These are phyloP conservation scores for Gossypium herbaceum DNA, from an alignment of 345 rosid genomes.

Conservation along the genomic window DNA sequence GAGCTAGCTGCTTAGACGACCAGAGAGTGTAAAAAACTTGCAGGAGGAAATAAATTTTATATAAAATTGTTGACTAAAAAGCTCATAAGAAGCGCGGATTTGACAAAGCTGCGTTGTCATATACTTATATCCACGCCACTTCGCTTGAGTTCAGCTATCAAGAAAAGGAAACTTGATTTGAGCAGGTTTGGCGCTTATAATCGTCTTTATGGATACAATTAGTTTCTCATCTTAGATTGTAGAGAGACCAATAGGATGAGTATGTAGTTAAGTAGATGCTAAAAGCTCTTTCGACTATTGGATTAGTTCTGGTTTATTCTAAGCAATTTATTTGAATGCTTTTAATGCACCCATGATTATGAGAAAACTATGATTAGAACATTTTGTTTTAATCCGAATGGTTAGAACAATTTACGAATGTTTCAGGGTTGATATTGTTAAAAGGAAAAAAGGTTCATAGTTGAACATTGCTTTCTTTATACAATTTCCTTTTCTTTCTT, in stretches of 20 bases:
- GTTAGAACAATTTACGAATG: not conserved
- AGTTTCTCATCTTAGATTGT: not conserved
- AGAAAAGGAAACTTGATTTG: constrained; percentile 65
- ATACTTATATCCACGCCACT: constrained; percentile 80
- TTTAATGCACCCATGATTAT: not conserved
- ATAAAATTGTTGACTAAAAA: constrained; percentile 75
- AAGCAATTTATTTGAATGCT: not conserved
- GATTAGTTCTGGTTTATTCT: not conserved
- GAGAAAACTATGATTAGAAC: not conserved
- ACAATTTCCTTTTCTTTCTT: constrained; percentile 4
- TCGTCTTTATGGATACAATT: not conserved
- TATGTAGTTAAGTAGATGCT: not conserved
- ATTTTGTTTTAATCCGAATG: not conserved
- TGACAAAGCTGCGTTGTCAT: constrained; percentile 69
- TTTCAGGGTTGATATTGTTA: not conserved
- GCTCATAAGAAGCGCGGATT: constrained; percentile 51
- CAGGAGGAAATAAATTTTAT: constrained; percentile 64
- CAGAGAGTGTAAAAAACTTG: constrained; percentile 83
- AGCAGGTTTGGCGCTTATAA: constrained; percentile 55
- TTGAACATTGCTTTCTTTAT: constrained; percentile 6
- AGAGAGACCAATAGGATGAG: constrained; percentile 10
- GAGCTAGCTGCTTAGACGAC: constrained; percentile 86
- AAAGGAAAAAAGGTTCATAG: not conserved
- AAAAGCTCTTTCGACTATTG: not conserved
- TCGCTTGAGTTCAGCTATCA: constrained; percentile 59